phyloP scores from a whole-genome alignment of 352 stramenopile species.

The Pilasporangium apinafurcum region DNA sequence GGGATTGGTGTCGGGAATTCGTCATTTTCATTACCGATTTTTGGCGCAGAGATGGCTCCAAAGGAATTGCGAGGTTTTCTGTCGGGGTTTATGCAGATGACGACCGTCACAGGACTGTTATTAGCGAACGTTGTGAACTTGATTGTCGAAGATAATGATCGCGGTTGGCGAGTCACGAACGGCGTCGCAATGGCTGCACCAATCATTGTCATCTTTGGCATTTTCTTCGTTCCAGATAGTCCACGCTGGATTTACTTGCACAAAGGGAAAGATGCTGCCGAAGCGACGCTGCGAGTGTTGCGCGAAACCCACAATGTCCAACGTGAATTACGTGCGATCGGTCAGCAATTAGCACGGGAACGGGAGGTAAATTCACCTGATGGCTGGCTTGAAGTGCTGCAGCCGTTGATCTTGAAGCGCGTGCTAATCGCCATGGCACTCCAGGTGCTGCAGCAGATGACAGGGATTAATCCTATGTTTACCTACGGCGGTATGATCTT shows the following conservation, averaged over 20 bases:
- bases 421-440: slow-evolving; percentile 22
- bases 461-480: slow-evolving; percentile 21
- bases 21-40: slow-evolving; percentile 28
- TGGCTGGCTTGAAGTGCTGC: slow-evolving; percentile 14
- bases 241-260: slow-evolving; percentile 24
- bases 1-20: slow-evolving; percentile 23
- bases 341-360: slow-evolving; percentile 18
- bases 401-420: slow-evolving; percentile 14
- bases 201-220: slow-evolving; percentile 25
- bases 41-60: slow-evolving; percentile 22
- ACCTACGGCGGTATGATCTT: slow-evolving; percentile 31
- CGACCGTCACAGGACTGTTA: slow-evolving; percentile 15
- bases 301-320: slow-evolving; percentile 12
- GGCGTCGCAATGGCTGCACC: slow-evolving; percentile 15
- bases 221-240: slow-evolving; percentile 30
- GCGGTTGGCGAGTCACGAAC: slow-evolving; percentile 25
- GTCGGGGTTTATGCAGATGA: slow-evolving; percentile 29
- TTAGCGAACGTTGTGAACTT: slow-evolving; percentile 18
- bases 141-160: slow-evolving; percentile 9
- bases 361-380: too few relatives aligned
- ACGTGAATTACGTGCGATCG: slow-evolving; percentile 24
- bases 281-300: slow-evolving; percentile 12
- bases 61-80: slow-evolving; percentile 26
- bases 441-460: slow-evolving; percentile 21
- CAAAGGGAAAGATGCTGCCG: slow-evolving; percentile 12